phyloP scores from a whole-genome alignment of 2,329 filamentous ascomycete species.

The Stachybotrys elegans region DNA sequence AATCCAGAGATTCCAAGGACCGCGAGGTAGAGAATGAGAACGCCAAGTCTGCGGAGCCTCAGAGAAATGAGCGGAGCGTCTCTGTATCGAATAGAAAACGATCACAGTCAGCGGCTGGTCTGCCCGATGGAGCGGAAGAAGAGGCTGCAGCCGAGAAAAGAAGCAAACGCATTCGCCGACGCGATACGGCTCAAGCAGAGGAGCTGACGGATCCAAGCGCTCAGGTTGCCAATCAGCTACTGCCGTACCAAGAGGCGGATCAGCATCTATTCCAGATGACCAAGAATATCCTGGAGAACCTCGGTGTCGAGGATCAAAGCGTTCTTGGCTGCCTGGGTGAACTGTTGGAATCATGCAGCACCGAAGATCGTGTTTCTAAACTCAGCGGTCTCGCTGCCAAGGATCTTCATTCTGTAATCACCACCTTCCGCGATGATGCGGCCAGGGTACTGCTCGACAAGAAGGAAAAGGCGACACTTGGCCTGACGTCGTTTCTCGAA shows the following conservation, averaged over 20 bases:
- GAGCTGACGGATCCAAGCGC: conserved; percentile 48
- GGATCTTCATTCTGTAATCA: conserved; percentile 45
- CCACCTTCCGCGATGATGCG: conserved; percentile 47
- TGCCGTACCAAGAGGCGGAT: conserved; percentile 52
- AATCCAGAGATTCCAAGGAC: conserved; percentile 12
- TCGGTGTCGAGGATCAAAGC: conserved; percentile 46
- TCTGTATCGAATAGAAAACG: conserved; percentile 49
- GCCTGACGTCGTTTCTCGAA: conserved; percentile 58
- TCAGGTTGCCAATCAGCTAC: conserved; percentile 48
- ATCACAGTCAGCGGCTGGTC: conserved; percentile 57
- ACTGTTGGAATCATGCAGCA: conserved; percentile 45
- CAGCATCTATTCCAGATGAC: conserved; percentile 51
- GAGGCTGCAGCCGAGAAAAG: conserved; percentile 55
- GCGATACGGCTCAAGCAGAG: conserved; percentile 47
- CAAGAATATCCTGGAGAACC: conserved; percentile 48
- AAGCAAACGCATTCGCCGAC: conserved; percentile 59
- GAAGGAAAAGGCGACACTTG: conserved; percentile 45
- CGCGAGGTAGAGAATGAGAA: conserved; percentile 18
- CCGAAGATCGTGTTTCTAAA: conserved; percentile 46
- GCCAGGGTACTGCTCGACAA: conserved; percentile 49
- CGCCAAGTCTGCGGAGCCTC: conserved; percentile 20
- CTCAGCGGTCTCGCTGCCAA: conserved; percentile 39
- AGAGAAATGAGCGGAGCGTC: conserved; percentile 29
- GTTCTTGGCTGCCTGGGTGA: conserved; percentile 42
- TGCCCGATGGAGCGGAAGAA: conserved; percentile 51